Evolutionary conservation across 495 filamentous ascomycete genomes (phyloP).

Genomic region (Podospora fimiseda): DNA sequence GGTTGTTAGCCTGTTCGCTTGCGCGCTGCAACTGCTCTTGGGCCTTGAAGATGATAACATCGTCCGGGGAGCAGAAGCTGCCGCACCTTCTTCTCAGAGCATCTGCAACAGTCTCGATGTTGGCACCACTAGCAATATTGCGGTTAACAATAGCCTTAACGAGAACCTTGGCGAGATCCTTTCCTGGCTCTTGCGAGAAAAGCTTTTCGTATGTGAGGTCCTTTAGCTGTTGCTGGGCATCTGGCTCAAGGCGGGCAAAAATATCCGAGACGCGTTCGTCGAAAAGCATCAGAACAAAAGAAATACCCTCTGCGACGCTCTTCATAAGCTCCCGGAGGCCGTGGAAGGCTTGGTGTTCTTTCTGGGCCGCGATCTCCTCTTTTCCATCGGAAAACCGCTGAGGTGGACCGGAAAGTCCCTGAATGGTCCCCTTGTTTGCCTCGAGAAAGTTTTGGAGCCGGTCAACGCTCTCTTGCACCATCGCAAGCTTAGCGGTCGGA

Average conservation of each 20-base stretch:
- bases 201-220: slow-evolving; percentile 79
- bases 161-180: slow-evolving; percentile 88
- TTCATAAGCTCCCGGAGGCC: slow-evolving; percentile 74
- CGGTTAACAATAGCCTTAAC: slow-evolving; percentile 98
- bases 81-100: slow-evolving; percentile 84
- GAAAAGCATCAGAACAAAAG: slow-evolving; percentile 87
- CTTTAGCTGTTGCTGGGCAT: slow-evolving; percentile 58
- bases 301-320: slow-evolving; percentile 89
- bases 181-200: slow-evolving; percentile 70
- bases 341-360: slow-evolving; percentile 86
- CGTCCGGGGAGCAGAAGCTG: slow-evolving; percentile 92
- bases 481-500: slow-evolving; percentile 55
- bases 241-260: slow-evolving; percentile 65
- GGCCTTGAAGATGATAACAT: slow-evolving; percentile 96
- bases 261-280: slow-evolving; percentile 90
- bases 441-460: slow-evolving; percentile 74
- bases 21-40: slow-evolving; percentile 89
- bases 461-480: slow-evolving; percentile 73
- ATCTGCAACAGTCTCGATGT: slow-evolving; percentile 95
- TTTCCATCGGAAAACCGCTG: slow-evolving; percentile 68
- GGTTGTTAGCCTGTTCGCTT: slow-evolving; percentile 65
- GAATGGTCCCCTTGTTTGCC: slow-evolving; percentile 80
- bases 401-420: slow-evolving; percentile 82
- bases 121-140: slow-evolving; percentile 90
- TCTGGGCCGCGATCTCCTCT: slow-evolving; percentile 84